phyloP scores from a whole-genome alignment of 2,329 filamentous ascomycete species.

The Venturia effusa region DNA sequence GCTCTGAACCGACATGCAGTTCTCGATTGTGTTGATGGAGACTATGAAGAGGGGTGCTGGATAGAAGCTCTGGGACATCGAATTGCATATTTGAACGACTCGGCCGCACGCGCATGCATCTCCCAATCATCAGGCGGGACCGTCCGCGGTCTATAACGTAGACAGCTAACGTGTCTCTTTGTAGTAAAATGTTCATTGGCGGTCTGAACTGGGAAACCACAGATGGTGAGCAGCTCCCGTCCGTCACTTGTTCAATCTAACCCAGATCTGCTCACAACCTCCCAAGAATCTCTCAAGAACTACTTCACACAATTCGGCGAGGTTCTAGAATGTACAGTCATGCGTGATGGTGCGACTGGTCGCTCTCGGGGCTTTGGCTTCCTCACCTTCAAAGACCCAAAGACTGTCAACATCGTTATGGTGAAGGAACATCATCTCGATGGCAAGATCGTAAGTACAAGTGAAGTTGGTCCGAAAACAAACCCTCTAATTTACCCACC shows the following conservation, averaged over 20 bases:
- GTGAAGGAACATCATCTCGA: conserved; percentile 98
- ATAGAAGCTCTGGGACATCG: neutral
- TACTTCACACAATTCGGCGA: conserved; percentile 98
- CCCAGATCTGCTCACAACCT: conserved; percentile 6
- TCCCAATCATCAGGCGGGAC: neutral
- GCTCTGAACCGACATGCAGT: neutral
- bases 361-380: conserved; percentile 95
- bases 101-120: neutral
- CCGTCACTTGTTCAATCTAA: conserved; percentile 8
- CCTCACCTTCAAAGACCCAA: conserved; percentile 93
- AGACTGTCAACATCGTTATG: conserved; percentile 98
- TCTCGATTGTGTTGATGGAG: neutral
- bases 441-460: conserved; percentile 80
- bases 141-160: neutral
- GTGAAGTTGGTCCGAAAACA: neutral
- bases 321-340: conserved; percentile 96
- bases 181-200: conserved; percentile 99
- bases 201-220: conserved; percentile 99
- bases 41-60: neutral
- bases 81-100: neutral
- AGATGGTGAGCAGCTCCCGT: conserved; percentile 58
- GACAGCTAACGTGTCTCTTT: conserved; percentile 24
- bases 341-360: conserved; percentile 90
- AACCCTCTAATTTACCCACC: conserved; percentile 18
- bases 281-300: conserved; percentile 79